phyloP scores from a whole-genome alignment of 306 rosid genomes.

The Vigna hirtella region DNA sequence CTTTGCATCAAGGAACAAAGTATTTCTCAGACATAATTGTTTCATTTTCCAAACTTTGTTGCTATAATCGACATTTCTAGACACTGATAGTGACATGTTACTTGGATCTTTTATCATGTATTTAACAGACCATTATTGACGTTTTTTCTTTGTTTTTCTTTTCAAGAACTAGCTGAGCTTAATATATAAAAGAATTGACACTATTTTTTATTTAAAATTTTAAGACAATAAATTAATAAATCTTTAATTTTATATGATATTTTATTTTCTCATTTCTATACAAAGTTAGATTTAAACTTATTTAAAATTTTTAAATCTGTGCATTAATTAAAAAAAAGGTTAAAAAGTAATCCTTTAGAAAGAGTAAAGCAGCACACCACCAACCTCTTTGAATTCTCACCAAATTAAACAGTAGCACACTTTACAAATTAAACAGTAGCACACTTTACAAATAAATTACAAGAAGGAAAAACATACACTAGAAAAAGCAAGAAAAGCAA shows the following conservation, averaged over 20 bases:
- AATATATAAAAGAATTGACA: too few relatives aligned
- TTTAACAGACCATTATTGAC: neutral
- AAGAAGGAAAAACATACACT: neutral
- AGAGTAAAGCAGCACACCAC: conserved; percentile 15
- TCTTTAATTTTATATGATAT: too few relatives aligned
- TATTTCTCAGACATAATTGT: neutral
- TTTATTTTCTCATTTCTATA: too few relatives aligned
- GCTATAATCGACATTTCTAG: conserved; percentile 2
- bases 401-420: conserved; percentile 36
- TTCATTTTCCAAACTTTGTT: neutral
- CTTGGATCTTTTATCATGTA: neutral
- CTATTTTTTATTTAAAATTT: too few relatives aligned
- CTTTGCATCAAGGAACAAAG: neutral
- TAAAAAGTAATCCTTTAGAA: too few relatives aligned
- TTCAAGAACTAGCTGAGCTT: too few relatives aligned
- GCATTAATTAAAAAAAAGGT: too few relatives aligned
- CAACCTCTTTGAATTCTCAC: conserved; percentile 45
- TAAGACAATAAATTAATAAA: too few relatives aligned
- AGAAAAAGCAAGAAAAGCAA: conserved; percentile 36
- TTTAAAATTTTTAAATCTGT: too few relatives aligned
- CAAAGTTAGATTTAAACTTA: too few relatives aligned
- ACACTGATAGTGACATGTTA: conserved; percentile 7
- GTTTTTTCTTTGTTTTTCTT: neutral
- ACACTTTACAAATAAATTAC: conserved; percentile 44
- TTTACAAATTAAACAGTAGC: conserved; percentile 45